Base-by-base conservation (phyloP, 2,329 filamentous ascomycete genomes). In the Phialocephala subalpina region DNA sequence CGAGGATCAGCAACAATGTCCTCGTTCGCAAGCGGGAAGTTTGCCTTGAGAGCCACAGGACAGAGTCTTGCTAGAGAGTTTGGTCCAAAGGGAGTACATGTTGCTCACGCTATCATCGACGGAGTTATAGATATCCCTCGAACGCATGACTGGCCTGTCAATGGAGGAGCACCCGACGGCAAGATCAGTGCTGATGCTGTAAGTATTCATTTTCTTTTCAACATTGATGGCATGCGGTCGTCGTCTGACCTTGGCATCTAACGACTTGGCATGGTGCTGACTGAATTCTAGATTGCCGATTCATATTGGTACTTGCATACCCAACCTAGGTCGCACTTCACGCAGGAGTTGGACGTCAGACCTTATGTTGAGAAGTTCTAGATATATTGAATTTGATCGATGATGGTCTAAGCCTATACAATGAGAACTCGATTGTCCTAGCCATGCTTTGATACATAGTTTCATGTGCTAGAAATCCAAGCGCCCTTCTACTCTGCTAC, bases 61-160 rank as follows among this genome's bases (percentile, higher is more conserved):
- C 92, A 95, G 78, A 91, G 87, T 38, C 82, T 97, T 29, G 92
- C 93, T 0, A 86, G 91, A 64, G 94, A 97, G 77, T 97, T 96
- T 77, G 92, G 91, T 0, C 93, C 94, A 0, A 83, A 92, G 77
- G 94, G 94, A 2, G 86, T 97, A 1, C 94, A 97, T 77, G 90
- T 97, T 0, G 87, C 90, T 0, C 92, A 97, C 79, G 88, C 90
- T 5, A 88, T 97, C 67, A 90, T 97, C 62, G 94, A 97, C 75
- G 94, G 93, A 0, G 85, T 92, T 1, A 97, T 97, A 77, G 91
- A 97, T 77, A 94, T 92, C 62, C 91, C 92, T 0, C 82, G 86
- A 68, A 91, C 89, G 1, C 90, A 89, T 77, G 84, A 83, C 0
- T 75, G 72, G 29, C 75, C 72, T 64, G 66, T 78, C 18, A 84